A percentile compares a stretch with the other conserved stretches of the same genome.
Evolutionary conservation across 768 basidiomycete species (phyloP).

Genomic region (Chalciporus sphaerocephalus): DNA sequence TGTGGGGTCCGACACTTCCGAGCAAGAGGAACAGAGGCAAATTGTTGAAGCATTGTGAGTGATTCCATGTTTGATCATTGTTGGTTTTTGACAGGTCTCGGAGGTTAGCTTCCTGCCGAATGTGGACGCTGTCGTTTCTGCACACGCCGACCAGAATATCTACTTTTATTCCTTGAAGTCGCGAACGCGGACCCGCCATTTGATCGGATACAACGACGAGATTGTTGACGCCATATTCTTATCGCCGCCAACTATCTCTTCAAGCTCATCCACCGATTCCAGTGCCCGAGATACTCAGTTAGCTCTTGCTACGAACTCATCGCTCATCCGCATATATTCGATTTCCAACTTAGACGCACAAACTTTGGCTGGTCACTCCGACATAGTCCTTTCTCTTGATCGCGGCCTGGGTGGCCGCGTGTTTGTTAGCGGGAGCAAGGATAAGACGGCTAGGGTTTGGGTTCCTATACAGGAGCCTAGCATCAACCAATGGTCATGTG

Average conservation of each 20-base stretch:
- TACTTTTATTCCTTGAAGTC: conserved; percentile 80
- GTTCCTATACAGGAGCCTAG: conserved; percentile 29
- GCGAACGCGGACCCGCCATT: conserved; percentile 62
- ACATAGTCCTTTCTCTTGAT: conserved; percentile 87
- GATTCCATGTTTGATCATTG: not conserved
- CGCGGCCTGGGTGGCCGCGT: conserved; percentile 59
- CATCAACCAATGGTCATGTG: conserved; percentile 48
- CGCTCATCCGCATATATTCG: conserved; percentile 87
- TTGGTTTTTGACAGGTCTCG: conserved; percentile 15
- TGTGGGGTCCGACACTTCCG: conserved; percentile 33
- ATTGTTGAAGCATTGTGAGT: conserved; percentile 81
- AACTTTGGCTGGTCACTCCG: conserved; percentile 82
- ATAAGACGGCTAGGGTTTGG: conserved; percentile 86
- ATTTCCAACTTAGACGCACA: conserved; percentile 73
- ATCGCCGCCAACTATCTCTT: conserved; percentile 36
- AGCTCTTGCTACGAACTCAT: conserved; percentile 96
- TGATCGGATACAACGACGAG: conserved; percentile 98
- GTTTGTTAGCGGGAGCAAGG: conserved; percentile 91
- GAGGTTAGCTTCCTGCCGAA: conserved; percentile 61
- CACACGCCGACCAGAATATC: conserved; percentile 97
- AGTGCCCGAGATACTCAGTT: conserved; percentile 59
- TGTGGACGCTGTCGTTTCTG: conserved; percentile 64
- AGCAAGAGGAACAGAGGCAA: conserved; percentile 77
- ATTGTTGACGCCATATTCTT: conserved; percentile 89
- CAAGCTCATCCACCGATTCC: conserved; percentile 15